Conservation (phyloP, 129 eudicot genomes). For the Chrysanthemum seticuspe region DNA sequence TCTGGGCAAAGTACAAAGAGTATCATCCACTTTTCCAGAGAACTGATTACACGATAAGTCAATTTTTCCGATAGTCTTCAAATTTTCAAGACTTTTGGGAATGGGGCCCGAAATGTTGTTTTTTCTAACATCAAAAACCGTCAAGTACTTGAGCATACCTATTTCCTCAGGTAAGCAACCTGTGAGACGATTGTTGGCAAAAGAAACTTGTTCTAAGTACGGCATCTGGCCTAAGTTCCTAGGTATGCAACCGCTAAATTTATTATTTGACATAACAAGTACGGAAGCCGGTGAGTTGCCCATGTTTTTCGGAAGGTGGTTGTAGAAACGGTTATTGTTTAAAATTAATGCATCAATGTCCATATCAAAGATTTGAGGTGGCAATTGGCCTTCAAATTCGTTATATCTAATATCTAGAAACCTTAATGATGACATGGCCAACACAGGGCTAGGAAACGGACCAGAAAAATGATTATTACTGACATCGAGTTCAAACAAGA, state of each 20-base stretch:
- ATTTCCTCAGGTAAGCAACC: slow-evolving; percentile 78
- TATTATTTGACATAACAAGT: slow-evolving; percentile 61
- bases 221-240: slow-evolving; percentile 64
- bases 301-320: slow-evolving; percentile 59
- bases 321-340: slow-evolving; percentile 66
- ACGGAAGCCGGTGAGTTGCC: slow-evolving; percentile 74
- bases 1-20: slow-evolving; percentile 46
- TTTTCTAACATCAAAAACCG: slow-evolving; percentile 45
- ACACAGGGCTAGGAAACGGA: slow-evolving; percentile 55
- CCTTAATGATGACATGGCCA: slow-evolving; percentile 43
- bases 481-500: slow-evolving; percentile 64
- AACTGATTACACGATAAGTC: slow-evolving; percentile 49
- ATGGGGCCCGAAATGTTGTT: slow-evolving; percentile 56
- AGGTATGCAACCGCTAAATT: slow-evolving; percentile 72
- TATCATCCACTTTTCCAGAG: slow-evolving; percentile 40
- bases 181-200: slow-evolving; percentile 49
- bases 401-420: slow-evolving; percentile 78
- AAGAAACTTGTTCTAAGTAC: slow-evolving; percentile 43
- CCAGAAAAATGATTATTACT: slow-evolving; percentile 88
- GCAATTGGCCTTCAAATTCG: slow-evolving; percentile 78
- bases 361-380: slow-evolving; percentile 56
- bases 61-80: slow-evolving; percentile 39
- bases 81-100: slow-evolving; percentile 37
- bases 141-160: slow-evolving; percentile 29
- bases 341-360: slow-evolving; percentile 61